These are phyloP conservation scores for Elongisporangium undulatum DNA, from an alignment of 352 stramenopile species.

Conservation along the genomic window DNA sequence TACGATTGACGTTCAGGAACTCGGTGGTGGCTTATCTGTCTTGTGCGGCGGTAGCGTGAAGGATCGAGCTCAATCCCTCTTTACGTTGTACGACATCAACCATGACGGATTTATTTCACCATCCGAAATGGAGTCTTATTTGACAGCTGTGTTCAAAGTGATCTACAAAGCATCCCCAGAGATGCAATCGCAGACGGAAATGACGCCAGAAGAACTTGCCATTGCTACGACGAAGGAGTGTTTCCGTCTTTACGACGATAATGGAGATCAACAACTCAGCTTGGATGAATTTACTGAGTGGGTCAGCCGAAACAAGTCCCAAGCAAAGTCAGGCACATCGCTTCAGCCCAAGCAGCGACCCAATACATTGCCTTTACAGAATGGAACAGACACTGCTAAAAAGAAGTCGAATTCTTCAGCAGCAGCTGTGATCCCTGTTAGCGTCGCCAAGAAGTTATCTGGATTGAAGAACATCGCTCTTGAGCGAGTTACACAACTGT, in stretches of 20 bases:
- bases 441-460: slow-evolving; percentile 68
- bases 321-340: slow-evolving; percentile 5
- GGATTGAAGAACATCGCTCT: slow-evolving; percentile 57
- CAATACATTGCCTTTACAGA: slow-evolving; percentile 9
- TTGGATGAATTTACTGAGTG: slow-evolving; percentile 79
- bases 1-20: slow-evolving; percentile 80
- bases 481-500: slow-evolving; percentile 56
- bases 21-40: slow-evolving; percentile 84
- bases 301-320: slow-evolving; percentile 15
- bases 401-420: slow-evolving; percentile 4
- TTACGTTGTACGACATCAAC: slow-evolving; percentile 83
- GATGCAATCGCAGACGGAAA: slow-evolving; percentile 40
- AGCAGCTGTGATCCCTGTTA: slow-evolving; percentile 42
- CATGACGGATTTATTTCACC: slow-evolving; percentile 77
- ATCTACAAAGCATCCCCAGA: slow-evolving; percentile 81
- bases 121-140: slow-evolving; percentile 78
- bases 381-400: slow-evolving; percentile 10
- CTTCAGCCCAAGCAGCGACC: slow-evolving; percentile 2
- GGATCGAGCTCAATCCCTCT: slow-evolving; percentile 75
- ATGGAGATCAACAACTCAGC: slow-evolving; percentile 70
- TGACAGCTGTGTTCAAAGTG: slow-evolving; percentile 83
- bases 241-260: slow-evolving; percentile 72
- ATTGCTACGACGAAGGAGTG: slow-evolving; percentile 70
- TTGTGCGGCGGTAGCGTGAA: slow-evolving; percentile 70
- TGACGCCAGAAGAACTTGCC: slow-evolving; percentile 63